These are phyloP conservation scores for Aphanomyces euteiches DNA, from an alignment of 352 stramenopile species.

Conservation along the genomic window DNA sequence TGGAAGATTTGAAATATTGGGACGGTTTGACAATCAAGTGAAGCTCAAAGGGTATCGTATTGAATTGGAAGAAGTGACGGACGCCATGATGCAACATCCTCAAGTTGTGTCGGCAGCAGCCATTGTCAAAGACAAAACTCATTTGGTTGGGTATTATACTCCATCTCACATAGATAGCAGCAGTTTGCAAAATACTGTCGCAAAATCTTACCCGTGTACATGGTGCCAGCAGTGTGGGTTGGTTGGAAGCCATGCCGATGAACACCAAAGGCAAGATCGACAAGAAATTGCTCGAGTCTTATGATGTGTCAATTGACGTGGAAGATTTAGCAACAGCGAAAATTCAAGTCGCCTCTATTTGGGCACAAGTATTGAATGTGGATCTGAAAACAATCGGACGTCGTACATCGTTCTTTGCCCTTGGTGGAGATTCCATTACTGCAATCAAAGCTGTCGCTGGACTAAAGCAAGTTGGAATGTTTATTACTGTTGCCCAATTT, in stretches of 20 bases:
- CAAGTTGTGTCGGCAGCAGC: constrained; percentile 85
- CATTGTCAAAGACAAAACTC: constrained; percentile 89
- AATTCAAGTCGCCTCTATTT: constrained; percentile 21
- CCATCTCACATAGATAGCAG: constrained; percentile 65
- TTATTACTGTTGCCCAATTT: constrained; percentile 3
- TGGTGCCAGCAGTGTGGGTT: constrained; percentile 77
- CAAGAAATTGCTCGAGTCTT: constrained; percentile 81
- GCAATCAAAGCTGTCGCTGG: neutral
- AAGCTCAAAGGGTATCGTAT: constrained; percentile 95
- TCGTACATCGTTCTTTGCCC: constrained; percentile 7
- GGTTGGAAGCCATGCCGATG: constrained; percentile 76
- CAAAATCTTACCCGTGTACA: constrained; percentile 80
- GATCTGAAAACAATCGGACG: neutral
- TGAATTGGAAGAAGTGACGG: constrained; percentile 88
- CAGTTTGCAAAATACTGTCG: constrained; percentile 64
- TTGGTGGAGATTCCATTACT: constrained; percentile 7
- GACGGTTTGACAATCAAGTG: constrained; percentile 93
- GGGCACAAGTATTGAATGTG: neutral
- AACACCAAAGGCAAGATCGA: constrained; percentile 88
- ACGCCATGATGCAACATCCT: constrained; percentile 80
- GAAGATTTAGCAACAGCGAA: constrained; percentile 53
- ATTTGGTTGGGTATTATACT: constrained; percentile 90
- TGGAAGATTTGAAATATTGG: constrained; percentile 89
- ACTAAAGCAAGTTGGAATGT: neutral
- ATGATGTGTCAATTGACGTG: constrained; percentile 55